Evolutionary conservation across 768 basidiomycete species (phyloP), one percentile per base, ranked within the genome.

Genomic region (Trametes punicea): DNA sequence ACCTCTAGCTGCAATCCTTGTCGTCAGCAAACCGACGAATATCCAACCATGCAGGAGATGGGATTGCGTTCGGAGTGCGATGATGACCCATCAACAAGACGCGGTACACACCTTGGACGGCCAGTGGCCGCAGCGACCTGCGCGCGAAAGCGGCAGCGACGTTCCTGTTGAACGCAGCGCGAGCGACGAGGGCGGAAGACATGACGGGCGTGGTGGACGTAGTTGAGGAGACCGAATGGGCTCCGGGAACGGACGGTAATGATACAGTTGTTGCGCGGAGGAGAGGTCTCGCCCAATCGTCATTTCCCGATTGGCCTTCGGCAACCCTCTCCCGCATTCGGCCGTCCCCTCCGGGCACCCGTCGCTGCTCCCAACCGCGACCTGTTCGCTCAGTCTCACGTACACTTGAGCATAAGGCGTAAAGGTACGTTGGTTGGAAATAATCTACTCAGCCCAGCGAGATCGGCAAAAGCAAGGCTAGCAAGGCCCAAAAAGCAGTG

Each of bases 141-240:
- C 78, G 77, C 25, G 72, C 73, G 20, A 71, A 40, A 6, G 69
- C 59, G 25, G 69, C 63, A 40, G 73, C 65, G 41, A 81, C 67
- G 13, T 76, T 73, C 56, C 71, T 76, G 47, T 76, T 73, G 20
- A 82, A 61, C 5, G 77, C 73, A 27, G 81, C 78, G 55, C 78
- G 80, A 45, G 82, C 70, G 44, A 80, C 64, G 62, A 77, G 72
- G 50, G 75, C 73, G 57, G 75, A 70, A 60, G 82, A 75, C 82
- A 84, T 84, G 65, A 70, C 67, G 60, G 62, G 56, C 52, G 62
- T 53, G 47, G 63, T 60, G 51, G 54, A 53, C 40, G 54, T 34
- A 53, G 57, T 54, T 41, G 52, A 54, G 46, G 41, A 47, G 30
- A 39, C 34, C 16, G 27, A 16, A 26, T 15, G 42, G 23, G 20